These are phyloP conservation scores for Aureobasidium melanogenum DNA, from an alignment of 2,329 filamentous ascomycete species.

Conservation along the genomic window DNA sequence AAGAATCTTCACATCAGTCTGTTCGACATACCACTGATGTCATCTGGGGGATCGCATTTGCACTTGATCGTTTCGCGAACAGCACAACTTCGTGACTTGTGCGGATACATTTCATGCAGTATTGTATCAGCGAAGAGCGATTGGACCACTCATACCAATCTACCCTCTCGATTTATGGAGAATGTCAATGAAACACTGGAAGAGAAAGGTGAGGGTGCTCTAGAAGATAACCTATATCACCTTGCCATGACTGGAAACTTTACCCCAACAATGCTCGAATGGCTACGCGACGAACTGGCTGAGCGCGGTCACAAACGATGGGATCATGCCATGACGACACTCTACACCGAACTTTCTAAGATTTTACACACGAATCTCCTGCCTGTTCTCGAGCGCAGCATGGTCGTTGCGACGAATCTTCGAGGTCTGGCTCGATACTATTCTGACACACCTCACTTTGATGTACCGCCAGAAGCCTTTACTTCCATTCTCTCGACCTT, in stretches of 20 bases:
- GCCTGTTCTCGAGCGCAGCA: constrained; percentile 75
- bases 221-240: constrained; percentile 74
- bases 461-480: constrained; percentile 37
- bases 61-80: constrained; percentile 36
- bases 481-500: constrained; percentile 53
- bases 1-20: constrained; percentile 28
- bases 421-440: constrained; percentile 77
- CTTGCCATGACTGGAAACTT: constrained; percentile 77
- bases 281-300: constrained; percentile 74
- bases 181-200: constrained; percentile 63
- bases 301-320: constrained; percentile 86
- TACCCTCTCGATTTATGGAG: constrained; percentile 14
- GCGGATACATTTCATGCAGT: constrained; percentile 40
- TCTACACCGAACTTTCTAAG: constrained; percentile 67
- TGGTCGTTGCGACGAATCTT: constrained; percentile 72
- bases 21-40: constrained; percentile 25
- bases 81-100: constrained; percentile 29
- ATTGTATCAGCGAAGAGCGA: constrained; percentile 9
- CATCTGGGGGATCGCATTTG: constrained; percentile 30
- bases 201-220: constrained; percentile 53
- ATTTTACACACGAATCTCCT: constrained; percentile 82
- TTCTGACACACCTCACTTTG: constrained; percentile 52
- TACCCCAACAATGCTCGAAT: constrained; percentile 67
- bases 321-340: constrained; percentile 76
- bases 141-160: constrained; percentile 13